Base-by-base conservation (phyloP, 495 filamentous ascomycete species). In the Aspergillus hancockii region DNA sequence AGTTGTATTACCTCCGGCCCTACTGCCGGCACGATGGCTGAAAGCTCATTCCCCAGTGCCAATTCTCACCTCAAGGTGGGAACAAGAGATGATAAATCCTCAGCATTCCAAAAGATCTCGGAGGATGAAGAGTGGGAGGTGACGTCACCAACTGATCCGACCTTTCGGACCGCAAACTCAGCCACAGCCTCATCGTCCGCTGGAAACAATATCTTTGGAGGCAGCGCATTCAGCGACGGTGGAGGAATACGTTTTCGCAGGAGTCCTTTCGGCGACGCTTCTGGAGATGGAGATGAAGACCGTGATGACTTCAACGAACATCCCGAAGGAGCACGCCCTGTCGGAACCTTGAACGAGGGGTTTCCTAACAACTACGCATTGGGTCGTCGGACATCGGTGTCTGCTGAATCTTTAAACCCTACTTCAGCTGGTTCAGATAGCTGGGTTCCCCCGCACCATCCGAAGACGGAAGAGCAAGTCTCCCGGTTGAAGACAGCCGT, bases 291-390 rank as follows among this genome's bases (percentile, higher is more conserved):
- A 22, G 55, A 64, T 43, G 59, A 60, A 31, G 65, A 56, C 19
- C 64, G 57, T 3, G 67, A 72, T 21, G 70, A 70, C 1, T 63
- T 57, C 25, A 58, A 63, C n/a, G 67, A 64, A 55, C 56, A 62
- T 22, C 72, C 75, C 8, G 67, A 66, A 23, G 68, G 66, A 9
- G 62, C 65, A 43, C 73, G 72, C 62, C 75, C 72, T 12, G 70
- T 62, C 0, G 70, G 65, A 13, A 63, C 67, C 19, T 67, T 68
- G 54, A 74, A 81, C 31, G 85, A 90, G 50, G 89, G 88, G 56
- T 92, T 97, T 66, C 95, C 95, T 45, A 89, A 83, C 60, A 93
- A 97, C 68, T 98, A 97, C 74, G 93, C 93, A 69, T 85, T 97
- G 79, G 88, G 83, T 66, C 90, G 94, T 59, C 91, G 94, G 47